These are phyloP conservation scores for Colletotrichum salicis DNA, from an alignment of 2,329 filamentous ascomycete genomes.

Conservation along the genomic window DNA sequence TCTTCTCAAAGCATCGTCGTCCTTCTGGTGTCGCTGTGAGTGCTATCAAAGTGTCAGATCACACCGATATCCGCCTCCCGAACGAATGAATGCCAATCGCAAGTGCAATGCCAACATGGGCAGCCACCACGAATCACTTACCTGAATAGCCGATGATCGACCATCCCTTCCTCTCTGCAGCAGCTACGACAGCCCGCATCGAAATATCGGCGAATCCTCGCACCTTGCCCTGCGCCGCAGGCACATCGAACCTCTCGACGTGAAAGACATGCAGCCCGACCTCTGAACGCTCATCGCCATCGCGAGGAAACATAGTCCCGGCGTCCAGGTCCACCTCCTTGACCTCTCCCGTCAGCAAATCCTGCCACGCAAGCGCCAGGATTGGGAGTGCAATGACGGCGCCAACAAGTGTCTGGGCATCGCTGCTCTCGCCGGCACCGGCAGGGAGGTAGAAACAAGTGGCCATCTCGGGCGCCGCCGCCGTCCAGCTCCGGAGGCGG, in stretches of 20 bases:
- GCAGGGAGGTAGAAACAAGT: conserved; percentile 37
- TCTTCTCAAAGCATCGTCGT: conserved; percentile 40
- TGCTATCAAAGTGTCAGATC: conserved; percentile 36
- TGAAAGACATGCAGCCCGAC: conserved; percentile 50
- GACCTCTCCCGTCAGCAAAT: conserved; percentile 42
- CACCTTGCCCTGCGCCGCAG: not conserved
- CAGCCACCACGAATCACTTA: conserved; percentile 28
- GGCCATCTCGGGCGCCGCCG: conserved; percentile 41
- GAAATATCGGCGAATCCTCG: conserved; percentile 37
- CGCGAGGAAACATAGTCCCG: conserved; percentile 39
- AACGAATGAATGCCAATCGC: not conserved
- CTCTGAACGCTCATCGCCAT: conserved; percentile 2
- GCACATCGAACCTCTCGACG: conserved; percentile 43
- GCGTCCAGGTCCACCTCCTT: conserved; percentile 44
- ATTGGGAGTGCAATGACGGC: conserved; percentile 47
- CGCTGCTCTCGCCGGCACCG: not conserved
- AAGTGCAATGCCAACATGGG: not conserved
- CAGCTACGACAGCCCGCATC: conserved; percentile 11
- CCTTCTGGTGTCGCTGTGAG: conserved; percentile 44
- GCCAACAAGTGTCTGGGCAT: conserved; percentile 34
- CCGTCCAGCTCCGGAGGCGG: conserved; percentile 44
- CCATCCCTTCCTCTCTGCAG: conserved; percentile 36
- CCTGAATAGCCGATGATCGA: conserved; percentile 43
- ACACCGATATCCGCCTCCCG: not conserved
- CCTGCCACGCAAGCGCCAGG: conserved; percentile 39